Base-by-base conservation (phyloP, 768 basidiomycete genomes). In the Collybiopsis confluens region DNA sequence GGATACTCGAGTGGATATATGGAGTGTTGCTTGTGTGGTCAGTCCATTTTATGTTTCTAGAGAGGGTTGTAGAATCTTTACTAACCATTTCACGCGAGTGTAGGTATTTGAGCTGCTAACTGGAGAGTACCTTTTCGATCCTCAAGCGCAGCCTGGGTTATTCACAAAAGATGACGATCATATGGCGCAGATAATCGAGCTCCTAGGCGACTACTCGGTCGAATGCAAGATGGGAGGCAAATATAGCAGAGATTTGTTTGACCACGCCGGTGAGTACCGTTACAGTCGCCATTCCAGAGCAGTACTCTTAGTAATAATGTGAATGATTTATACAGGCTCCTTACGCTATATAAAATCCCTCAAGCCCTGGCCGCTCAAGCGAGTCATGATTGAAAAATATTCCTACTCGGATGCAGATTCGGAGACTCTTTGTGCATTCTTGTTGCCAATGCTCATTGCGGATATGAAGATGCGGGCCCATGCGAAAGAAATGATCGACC, bases 151-250 rank as follows among this genome's bases (percentile, higher is more conserved):
- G 68, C 83, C 83, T 23, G 85, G 86, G 59, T 70, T 89, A 43
- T 95, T 92, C 63, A 86, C 83, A 55, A 94, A 94, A 69, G 93
- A 97, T 67, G 93, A 95, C 63, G 96, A 98, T 66, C 94, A 97
- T 61, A 83, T 95, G 80, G 94, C 94, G 33, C 93, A 95, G 72
- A 91, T 96, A 57, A 86, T 95, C 53, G 94, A 97, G 73, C 75
- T 97, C 9, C 71, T 95, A 55, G 93, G 93, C 30, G 89, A 93
- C 69, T 83, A 86, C 57, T 71, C 82, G 13, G 62, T 84, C 24
- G 79, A 83, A 45, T 76, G 87, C 41, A 93, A 91, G 72, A 83
- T 88, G 79, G 85, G 85, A 23, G 93, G 94, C 28, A 86, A 83
- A 62, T 93, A 86, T 66, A 88, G 87, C 59, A 78, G 86, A 51